Conservation (phyloP, 305 asterid genomes). For the Fraxinus xanthoxyloides region DNA sequence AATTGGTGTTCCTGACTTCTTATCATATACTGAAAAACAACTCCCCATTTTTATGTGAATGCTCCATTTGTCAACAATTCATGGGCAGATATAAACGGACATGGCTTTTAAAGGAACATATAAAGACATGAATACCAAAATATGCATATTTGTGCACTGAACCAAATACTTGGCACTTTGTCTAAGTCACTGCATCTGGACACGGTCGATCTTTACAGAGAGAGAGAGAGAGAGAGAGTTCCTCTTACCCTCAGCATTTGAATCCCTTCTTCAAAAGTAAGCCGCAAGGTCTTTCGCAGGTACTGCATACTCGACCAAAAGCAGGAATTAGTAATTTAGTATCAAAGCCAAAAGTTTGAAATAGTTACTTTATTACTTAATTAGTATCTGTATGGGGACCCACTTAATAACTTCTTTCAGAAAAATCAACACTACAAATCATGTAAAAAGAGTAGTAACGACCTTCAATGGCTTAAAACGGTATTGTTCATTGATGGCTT, state of each 20-base stretch:
- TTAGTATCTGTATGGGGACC: background rate
- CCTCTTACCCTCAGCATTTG: constrained; percentile 78
- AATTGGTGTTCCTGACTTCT: background rate
- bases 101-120: background rate
- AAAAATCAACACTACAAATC: constrained; percentile 1
- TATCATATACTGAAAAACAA: background rate
- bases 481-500: constrained; percentile 66
- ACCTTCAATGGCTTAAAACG: constrained; percentile 90
- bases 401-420: background rate
- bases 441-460: background rate
- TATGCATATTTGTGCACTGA: background rate
- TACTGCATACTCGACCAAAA: constrained; percentile 58
- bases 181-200: background rate
- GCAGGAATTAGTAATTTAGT: constrained; percentile 6
- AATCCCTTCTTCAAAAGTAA: constrained; percentile 85
- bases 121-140: background rate
- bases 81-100: background rate
- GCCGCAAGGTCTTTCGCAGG: constrained; percentile 61
- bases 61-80: background rate
- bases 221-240: background rate
- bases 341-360: background rate
- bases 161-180: background rate
- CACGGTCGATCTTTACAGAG: background rate
- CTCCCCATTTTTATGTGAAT: background rate
- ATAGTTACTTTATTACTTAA: background rate